phyloP scores from a whole-genome alignment of 2,329 filamentous ascomycete species.

The Microsporum ferrugineum region DNA sequence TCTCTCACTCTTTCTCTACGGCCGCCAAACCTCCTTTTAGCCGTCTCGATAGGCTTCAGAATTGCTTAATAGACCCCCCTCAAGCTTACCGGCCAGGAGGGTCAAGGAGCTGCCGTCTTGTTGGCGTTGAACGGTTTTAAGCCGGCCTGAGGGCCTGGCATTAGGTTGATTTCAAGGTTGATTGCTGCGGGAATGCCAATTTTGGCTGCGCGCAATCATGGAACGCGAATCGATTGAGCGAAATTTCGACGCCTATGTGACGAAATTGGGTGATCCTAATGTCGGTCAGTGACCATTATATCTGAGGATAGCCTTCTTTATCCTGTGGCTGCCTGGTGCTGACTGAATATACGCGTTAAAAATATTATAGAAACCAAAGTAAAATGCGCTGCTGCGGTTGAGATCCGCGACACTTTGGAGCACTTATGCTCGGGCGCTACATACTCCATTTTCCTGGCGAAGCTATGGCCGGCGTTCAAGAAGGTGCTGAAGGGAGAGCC shows the following conservation, averaged over 20 bases:
- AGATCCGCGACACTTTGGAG: constrained; percentile 84
- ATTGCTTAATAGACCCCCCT: background rate
- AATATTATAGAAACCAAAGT: constrained; percentile 57
- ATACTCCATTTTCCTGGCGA: constrained; percentile 72
- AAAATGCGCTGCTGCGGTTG: constrained; percentile 70
- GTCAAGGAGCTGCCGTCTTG: background rate
- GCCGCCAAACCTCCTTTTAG: background rate
- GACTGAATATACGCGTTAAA: background rate
- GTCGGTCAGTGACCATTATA: constrained; percentile 30
- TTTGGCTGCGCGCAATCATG: constrained; percentile 7
- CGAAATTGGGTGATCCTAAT: constrained; percentile 38
- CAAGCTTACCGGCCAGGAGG: background rate
- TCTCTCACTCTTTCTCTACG: background rate
- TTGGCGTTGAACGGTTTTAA: background rate
- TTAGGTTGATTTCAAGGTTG: background rate
- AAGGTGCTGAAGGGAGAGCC: constrained; percentile 73
- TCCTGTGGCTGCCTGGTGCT: constrained; percentile 5
- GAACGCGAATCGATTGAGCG: constrained; percentile 30
- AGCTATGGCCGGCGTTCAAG: constrained; percentile 81
- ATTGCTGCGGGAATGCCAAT: constrained; percentile 6
- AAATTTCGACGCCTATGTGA: constrained; percentile 40
- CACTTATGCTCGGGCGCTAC: constrained; percentile 63
- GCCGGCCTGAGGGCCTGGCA: constrained; percentile 16
- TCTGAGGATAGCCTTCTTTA: constrained; percentile 3
- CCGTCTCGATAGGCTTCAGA: background rate